phyloP scores from a whole-genome alignment of 306 rosid genomes.

The Cucurbita argyrosperma region DNA sequence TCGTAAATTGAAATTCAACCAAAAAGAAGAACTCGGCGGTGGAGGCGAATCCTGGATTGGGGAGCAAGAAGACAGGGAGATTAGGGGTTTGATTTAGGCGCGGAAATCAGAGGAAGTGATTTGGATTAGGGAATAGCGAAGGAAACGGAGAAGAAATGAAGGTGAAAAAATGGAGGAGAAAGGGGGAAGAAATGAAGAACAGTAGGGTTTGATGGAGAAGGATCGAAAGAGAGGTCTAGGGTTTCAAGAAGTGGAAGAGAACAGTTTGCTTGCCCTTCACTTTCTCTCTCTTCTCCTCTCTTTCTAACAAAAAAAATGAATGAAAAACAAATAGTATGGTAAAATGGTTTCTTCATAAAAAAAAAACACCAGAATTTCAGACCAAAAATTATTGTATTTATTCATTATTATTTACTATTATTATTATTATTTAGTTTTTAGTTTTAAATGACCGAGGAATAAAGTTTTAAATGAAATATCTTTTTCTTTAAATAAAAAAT shows the following conservation, averaged over 20 bases:
- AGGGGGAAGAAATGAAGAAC: conserved; percentile 10
- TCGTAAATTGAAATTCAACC: background rate
- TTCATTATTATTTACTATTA: no score
- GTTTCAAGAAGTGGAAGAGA: conserved; percentile 69
- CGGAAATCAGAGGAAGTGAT: background rate
- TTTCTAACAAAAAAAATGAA: background rate
- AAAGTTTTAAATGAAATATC: no score
- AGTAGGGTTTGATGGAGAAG: conserved; percentile 54
- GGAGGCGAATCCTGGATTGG: background rate
- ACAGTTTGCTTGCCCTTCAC: conserved; percentile 45
- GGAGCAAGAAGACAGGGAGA: conserved; percentile 2
- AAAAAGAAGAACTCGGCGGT: background rate
- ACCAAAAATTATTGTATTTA: no score
- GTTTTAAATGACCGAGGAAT: no score
- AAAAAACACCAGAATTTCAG: no score
- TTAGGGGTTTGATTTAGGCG: background rate
- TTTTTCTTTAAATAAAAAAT: no score
- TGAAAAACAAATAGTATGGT: background rate
- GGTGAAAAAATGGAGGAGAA: conserved; percentile 1
- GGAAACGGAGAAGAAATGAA: background rate
- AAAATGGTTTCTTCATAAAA: no score
- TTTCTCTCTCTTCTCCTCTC: conserved; percentile 6
- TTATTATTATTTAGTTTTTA: no score
- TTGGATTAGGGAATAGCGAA: background rate
- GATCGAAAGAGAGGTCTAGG: conserved; percentile 86